Evolutionary conservation across 441 rosid genomes (phyloP).

Genomic region (Eutrema salsugineum): DNA sequence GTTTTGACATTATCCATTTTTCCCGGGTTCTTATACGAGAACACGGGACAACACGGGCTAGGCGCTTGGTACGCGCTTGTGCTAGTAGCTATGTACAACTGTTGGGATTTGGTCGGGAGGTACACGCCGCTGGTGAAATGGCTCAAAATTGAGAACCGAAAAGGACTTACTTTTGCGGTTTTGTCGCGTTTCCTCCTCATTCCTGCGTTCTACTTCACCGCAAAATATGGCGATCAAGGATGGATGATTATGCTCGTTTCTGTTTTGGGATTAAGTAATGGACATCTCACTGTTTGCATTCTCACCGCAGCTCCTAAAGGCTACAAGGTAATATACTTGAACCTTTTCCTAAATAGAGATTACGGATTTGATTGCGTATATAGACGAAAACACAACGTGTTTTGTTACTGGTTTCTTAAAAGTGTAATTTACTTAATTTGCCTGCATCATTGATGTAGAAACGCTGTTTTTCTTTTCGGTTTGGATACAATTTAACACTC

Average conservation of each 20-base stretch:
- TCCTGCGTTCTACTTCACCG: constrained; percentile 88
- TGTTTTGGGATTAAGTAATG: constrained; percentile 71
- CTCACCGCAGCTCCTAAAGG: constrained; percentile 79
- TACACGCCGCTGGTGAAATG: constrained; percentile 51
- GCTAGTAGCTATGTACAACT: constrained; percentile 59
- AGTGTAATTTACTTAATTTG: too few relatives aligned
- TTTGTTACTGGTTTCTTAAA: too few relatives aligned
- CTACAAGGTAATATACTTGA: constrained; percentile 53
- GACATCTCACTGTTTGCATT: constrained; percentile 84
- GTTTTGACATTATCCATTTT: constrained; percentile 77
- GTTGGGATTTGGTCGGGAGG: constrained; percentile 68
- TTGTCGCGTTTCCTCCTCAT: constrained; percentile 56
- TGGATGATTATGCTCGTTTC: constrained; percentile 81
- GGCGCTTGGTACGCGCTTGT: constrained; percentile 80
- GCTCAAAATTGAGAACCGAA: constrained; percentile 69
- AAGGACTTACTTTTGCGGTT: constrained; percentile 39
- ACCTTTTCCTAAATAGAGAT: not conserved
- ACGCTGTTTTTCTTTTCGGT: too few relatives aligned
- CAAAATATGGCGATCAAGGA: constrained; percentile 83
- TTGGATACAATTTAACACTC: too few relatives aligned
- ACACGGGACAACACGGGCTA: constrained; percentile 71
- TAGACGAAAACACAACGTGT: not conserved
- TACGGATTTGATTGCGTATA: not conserved
- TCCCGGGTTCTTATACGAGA: constrained; percentile 85
- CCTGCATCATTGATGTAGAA: too few relatives aligned